A percentile compares a stretch with the other conserved stretches of the same genome.
Evolutionary conservation across 805 yeast species (phyloP).

Genomic region (Monosporozyma solicola): DNA sequence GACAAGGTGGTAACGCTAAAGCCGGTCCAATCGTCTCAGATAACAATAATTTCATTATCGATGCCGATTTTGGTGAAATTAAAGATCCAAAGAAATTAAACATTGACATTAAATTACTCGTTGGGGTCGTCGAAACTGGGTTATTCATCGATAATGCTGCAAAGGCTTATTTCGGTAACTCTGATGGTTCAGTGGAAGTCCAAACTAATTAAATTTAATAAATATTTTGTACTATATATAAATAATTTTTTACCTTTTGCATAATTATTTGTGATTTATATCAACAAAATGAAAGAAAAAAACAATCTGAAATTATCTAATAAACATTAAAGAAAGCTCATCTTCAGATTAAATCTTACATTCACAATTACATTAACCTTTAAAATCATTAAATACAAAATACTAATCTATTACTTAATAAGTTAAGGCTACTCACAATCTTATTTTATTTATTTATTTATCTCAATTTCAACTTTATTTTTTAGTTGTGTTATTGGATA

Average conservation of each 20-base stretch:
- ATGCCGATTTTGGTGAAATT: constrained; percentile 84
- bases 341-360: too few species aligned
- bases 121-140: constrained; percentile 97
- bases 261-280: too few species aligned
- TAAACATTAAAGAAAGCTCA: too few species aligned
- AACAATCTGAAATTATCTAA: too few species aligned
- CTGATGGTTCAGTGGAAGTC: constrained; percentile 51
- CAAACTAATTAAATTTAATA: constrained; percentile 13
- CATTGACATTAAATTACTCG: constrained; percentile 55
- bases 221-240: not conserved
- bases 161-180: constrained; percentile 84
- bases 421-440: not conserved
- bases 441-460: not conserved
- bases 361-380: too few species aligned
- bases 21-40: constrained; percentile 98
- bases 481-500: constrained; percentile 46
- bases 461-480: not conserved
- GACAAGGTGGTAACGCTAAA: constrained; percentile 85
- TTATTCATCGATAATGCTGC: constrained; percentile 62
- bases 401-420: not conserved
- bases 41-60: constrained; percentile 86
- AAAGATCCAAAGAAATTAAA: constrained; percentile 47
- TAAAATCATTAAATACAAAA: too few species aligned
- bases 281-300: too few species aligned
- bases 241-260: too few species aligned